Base-by-base conservation (phyloP, 2,329 filamentous ascomycete genomes). In the Anthostomella pinea region DNA sequence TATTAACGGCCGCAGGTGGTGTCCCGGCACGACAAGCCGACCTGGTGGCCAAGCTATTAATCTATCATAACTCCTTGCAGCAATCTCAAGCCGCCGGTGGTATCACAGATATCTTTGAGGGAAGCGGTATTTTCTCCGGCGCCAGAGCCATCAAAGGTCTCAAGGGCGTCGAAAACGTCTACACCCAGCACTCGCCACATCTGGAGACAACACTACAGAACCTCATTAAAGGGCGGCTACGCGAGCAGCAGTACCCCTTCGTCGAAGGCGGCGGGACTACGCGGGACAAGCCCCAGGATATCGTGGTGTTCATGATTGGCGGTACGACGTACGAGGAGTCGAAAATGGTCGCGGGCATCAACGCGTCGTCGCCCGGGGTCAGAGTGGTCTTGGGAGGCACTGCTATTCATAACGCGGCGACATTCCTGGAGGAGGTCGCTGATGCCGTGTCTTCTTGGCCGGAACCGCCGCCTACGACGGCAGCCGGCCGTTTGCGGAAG, bases 151-250 rank as follows among this genome's bases (percentile, higher is more conserved):
- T 98, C 63, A 95, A 95, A 57, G 93, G 93, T 0, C 73, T 98
- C 10, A 96, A 97, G 58, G 93, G 93, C 2, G 93, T 98, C 1
- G 94, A 98, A 62, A 98, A 98, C 53, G 93, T 98, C 18, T 98
- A 98, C 62, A 98, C 93, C 0, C 94, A 98, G 61, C 93, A 98
- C 62, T 94, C 88, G 5, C 89, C 94, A 0, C 75, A 88, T 15
- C 65, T 98, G 11, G 90, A 96, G 61, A 77, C 78, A 16, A 97
- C 89, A 1, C 67, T 98, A 13, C 91, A 96, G 58, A 91, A 91
- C 52, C 70, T 98, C 33, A 90, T 97, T 67, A 96, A 95, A 59
- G 94, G 93, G 1, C 80, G 86, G 19, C 66, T 98, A 40, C 85
- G 81, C 53, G 87, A 95, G 54, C 79, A 89, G 48, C 80, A 93